Evolutionary conservation across 2,329 filamentous ascomycete species (phyloP), one percentile per base, ranked within the genome.

Genomic region (Exophiala calicioides): DNA sequence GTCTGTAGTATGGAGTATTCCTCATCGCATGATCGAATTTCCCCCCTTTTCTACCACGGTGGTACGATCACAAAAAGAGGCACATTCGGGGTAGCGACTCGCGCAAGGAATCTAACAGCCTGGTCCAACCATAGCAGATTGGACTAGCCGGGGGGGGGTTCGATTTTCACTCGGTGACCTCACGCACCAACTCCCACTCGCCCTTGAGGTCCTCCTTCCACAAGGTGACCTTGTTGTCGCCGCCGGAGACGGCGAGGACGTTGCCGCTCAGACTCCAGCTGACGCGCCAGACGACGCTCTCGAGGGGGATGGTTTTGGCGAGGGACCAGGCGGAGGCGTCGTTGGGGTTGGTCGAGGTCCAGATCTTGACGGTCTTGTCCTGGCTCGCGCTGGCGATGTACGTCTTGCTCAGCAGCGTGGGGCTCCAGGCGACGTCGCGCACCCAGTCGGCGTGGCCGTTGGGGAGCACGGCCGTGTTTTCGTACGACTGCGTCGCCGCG

Each of bases 151-250:
- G 24, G 24, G 7, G 24, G 24, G 24, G 24, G 24, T 27, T 23
- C 31, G 30, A 44, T 19, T 13, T 23, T 43, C 76, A 95, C 73
- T 95, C 89, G 68, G 95, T 91, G 66, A 98, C 90, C 50, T 88
- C 90, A 80, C 95, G 96, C 58, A 97, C 88, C 62, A 87, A 88
- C 71, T 97, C 90, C 93, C 93, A 98, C 65, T 95, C 88, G 44
- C 93, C 93, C 66, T 86, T 87, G 60, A 98, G 75, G 67, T 95
- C 95, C 90, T 98, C 93, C 79, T 97, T 98, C 91, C 91, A 98
- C 68, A 98, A 71, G 43, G 86, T 94, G 45, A 98, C 90, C 73
- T 94, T 90, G 77, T 98, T 98, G 71, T 98, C 91, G 19, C 86
- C 88, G 29, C 89, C 89, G 65, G 87, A 93, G 53, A 96, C 89